These are phyloP conservation scores for Colletotrichum sp. DNA, from an alignment of 2,329 filamentous ascomycete species.

Conservation along the genomic window DNA sequence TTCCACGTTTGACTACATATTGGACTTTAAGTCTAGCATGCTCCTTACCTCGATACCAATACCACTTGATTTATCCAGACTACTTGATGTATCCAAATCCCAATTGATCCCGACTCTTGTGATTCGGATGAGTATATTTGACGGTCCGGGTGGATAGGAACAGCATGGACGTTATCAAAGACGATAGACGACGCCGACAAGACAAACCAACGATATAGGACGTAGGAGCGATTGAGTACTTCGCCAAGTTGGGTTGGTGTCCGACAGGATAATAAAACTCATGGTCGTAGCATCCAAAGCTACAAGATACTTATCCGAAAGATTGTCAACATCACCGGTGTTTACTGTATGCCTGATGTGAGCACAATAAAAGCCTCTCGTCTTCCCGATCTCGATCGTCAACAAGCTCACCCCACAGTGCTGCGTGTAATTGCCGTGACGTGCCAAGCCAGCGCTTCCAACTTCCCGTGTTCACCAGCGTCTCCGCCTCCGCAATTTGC, in stretches of 20 bases:
- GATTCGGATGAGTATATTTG: too few relatives aligned
- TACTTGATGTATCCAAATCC: not conserved
- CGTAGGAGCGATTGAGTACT: too few relatives aligned
- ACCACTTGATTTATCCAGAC: not conserved
- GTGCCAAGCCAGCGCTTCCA: constrained; percentile 10
- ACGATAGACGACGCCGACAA: too few relatives aligned
- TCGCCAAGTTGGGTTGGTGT: too few relatives aligned
- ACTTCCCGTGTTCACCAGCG: not conserved
- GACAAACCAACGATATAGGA: too few relatives aligned
- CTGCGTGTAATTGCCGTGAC: not conserved
- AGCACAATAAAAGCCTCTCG: accelerated
- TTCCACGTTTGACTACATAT: not conserved
- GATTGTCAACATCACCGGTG: not conserved
- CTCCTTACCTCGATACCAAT: not conserved
- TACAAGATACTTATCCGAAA: too few relatives aligned
- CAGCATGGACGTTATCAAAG: too few relatives aligned
- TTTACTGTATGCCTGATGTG: not conserved
- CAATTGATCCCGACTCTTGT: not conserved
- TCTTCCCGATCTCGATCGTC: not conserved
- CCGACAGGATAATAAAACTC: too few relatives aligned
- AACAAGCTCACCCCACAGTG: not conserved
- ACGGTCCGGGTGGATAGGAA: too few relatives aligned
- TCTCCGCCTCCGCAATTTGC: not conserved
- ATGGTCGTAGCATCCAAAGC: too few relatives aligned
- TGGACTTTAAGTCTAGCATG: not conserved